phyloP scores from a whole-genome alignment of 441 rosid species.

The Erodium trifolium region DNA sequence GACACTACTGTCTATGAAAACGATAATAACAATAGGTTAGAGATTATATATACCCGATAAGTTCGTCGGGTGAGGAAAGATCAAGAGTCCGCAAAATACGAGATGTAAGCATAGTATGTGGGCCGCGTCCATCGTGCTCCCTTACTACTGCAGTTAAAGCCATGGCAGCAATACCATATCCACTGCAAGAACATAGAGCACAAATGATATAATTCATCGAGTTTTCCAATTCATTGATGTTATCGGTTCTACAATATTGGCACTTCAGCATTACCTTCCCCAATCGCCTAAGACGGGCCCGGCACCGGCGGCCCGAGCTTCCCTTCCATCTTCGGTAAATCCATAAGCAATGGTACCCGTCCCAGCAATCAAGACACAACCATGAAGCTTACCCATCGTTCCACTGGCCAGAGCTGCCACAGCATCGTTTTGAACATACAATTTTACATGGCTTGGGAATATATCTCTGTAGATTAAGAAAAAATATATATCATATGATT shows the following conservation, averaged over 20 bases:
- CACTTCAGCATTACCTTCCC: slow-evolving; percentile 53
- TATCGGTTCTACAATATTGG: not conserved
- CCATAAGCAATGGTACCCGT: slow-evolving; percentile 95
- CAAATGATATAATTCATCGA: not conserved
- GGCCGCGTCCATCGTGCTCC: slow-evolving; percentile 94
- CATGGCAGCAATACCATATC: slow-evolving; percentile 93
- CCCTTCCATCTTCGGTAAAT: slow-evolving; percentile 75
- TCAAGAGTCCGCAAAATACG: slow-evolving; percentile 52
- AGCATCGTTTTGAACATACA: slow-evolving; percentile 88
- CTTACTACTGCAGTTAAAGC: slow-evolving; percentile 77
- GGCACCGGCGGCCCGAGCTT: slow-evolving; percentile 92
- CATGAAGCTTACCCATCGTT: slow-evolving; percentile 93
- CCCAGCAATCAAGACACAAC: slow-evolving; percentile 97
- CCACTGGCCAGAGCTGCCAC: slow-evolving; percentile 95
- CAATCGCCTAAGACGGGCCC: slow-evolving; percentile 94
- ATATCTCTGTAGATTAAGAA: slow-evolving; percentile 49
- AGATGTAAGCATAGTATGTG: slow-evolving; percentile 55
- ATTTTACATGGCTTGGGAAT: slow-evolving; percentile 62
- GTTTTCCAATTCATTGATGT: not conserved
- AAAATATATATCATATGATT: not conserved
- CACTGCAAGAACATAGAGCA: slow-evolving; percentile 43
- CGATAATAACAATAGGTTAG: not conserved
- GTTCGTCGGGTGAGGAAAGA: slow-evolving; percentile 82
- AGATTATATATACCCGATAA: slow-evolving; percentile 54
- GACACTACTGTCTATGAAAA: too few species aligned